Percentiles rank a stretch among this genome's conserved stretches.
These are phyloP conservation scores for Balansia obtecta DNA, from an alignment of 2,329 filamentous ascomycete species.

Conservation along the genomic window DNA sequence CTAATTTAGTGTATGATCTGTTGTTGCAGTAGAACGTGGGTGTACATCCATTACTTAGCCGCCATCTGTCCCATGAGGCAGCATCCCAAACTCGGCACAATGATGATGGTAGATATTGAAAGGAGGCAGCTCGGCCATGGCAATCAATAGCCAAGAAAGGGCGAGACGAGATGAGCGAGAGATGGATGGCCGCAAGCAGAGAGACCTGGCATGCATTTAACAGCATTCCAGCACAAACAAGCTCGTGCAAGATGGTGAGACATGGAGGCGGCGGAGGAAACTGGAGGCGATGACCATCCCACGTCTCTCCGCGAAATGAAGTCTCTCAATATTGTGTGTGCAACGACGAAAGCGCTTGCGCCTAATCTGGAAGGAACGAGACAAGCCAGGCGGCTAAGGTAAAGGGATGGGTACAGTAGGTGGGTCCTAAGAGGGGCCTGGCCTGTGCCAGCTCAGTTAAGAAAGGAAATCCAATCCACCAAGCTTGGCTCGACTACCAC, in stretches of 20 bases:
- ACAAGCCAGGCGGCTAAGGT: too few relatives aligned
- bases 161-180: background rate
- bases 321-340: background rate
- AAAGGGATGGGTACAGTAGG: too few relatives aligned
- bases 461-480: too few relatives aligned
- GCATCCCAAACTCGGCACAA: background rate
- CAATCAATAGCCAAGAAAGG: background rate
- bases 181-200: background rate
- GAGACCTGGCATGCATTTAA: conserved; percentile 8
- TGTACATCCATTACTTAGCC: background rate
- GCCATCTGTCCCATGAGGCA: background rate
- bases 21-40: conserved; percentile 1
- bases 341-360: background rate
- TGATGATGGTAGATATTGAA: background rate
- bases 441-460: too few relatives aligned
- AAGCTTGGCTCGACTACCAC: conserved; percentile 2
- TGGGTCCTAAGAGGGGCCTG: background rate
- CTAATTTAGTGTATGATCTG: background rate
- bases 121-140: background rate
- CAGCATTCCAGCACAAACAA: conserved; percentile 8
- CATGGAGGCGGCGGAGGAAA: conserved; percentile 2
- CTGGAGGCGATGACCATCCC: background rate
- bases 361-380: background rate
- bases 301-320: background rate
- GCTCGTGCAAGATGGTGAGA: conserved; percentile 8